Percentiles rank a stretch among this genome's conserved stretches.
Evolutionary conservation across 2,329 filamentous ascomycete genomes (phyloP).

Genomic region (Scytalidium sp.): DNA sequence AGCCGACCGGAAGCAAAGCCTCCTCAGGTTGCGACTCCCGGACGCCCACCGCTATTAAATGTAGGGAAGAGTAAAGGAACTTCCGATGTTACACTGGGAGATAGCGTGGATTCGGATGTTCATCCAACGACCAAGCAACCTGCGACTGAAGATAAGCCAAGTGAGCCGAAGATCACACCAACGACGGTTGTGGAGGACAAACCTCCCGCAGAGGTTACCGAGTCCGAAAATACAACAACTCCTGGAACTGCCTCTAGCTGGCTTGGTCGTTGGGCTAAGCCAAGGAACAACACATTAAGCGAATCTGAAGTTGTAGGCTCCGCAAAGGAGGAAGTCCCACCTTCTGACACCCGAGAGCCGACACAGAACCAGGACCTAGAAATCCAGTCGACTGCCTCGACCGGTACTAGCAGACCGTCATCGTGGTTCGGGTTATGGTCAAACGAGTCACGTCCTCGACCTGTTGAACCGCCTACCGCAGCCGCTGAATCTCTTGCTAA

Average conservation of each 20-base stretch:
- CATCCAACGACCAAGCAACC: neutral
- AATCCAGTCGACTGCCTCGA: neutral
- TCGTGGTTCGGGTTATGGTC: constrained; percentile 30
- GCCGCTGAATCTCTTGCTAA: constrained; percentile 6
- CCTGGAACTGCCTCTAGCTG: constrained; percentile 42
- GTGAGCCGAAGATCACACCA: constrained; percentile 1
- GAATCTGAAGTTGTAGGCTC: constrained; percentile 1
- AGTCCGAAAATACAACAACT: constrained; percentile 18
- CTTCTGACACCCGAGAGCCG: neutral
- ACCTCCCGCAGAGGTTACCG: neutral
- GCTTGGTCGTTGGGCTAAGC: constrained; percentile 50
- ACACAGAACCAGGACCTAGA: neutral
- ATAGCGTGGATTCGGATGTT: constrained; percentile 9
- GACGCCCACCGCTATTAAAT: constrained; percentile 27
- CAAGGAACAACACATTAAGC: constrained; percentile 20
- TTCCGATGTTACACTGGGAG: constrained; percentile 25
- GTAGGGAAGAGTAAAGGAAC: constrained; percentile 31
- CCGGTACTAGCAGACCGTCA: constrained; percentile 6
- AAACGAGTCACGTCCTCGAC: constrained; percentile 12
- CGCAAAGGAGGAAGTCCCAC: neutral
- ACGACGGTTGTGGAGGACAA: neutral
- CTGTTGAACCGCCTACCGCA: constrained; percentile 2
- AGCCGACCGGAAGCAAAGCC: constrained; percentile 24
- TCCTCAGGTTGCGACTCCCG: constrained; percentile 11
- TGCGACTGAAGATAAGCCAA: constrained; percentile 9